These are phyloP conservation scores for Moniliophthora roreri DNA, from an alignment of 1,284 basidiomycete species.

Conservation along the genomic window DNA sequence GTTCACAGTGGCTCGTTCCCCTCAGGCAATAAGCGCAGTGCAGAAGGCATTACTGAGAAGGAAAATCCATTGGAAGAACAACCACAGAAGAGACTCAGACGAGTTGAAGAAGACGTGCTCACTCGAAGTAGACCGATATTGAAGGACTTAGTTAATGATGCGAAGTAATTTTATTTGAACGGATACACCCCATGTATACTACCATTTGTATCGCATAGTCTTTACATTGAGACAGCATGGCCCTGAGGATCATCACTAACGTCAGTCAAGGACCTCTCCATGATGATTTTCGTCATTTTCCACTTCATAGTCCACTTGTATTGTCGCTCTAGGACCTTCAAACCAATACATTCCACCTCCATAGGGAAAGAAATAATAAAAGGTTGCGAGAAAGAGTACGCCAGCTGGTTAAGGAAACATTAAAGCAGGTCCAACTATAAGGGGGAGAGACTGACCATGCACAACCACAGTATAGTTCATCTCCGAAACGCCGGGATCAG, in stretches of 20 bases:
- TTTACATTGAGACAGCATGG: no score
- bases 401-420: constrained; percentile 11
- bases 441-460: constrained; percentile 1
- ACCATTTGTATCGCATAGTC: no score
- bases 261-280: no score
- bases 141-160: constrained; percentile 53
- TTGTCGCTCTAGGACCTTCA: constrained; percentile 21
- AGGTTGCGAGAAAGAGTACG: constrained; percentile 20
- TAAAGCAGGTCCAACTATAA: not conserved
- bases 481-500: constrained; percentile 15
- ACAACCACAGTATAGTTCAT: constrained; percentile 28
- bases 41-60: constrained; percentile 19
- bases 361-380: constrained; percentile 30
- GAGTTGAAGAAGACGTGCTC: constrained; percentile 38
- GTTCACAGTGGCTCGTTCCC: constrained; percentile 38
- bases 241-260: no score
- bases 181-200: no score
- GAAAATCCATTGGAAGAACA: constrained; percentile 11
- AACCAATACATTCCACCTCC: constrained; percentile 30
- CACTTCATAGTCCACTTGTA: not conserved
- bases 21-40: constrained; percentile 15
- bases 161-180: constrained; percentile 2
- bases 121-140: constrained; percentile 56
- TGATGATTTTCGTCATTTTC: not conserved
- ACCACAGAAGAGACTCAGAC: constrained; percentile 27